A percentile compares a stretch with the other conserved stretches of the same genome.
phyloP scores from a whole-genome alignment of 345 rosid genomes.

The Passiflora organensis region DNA sequence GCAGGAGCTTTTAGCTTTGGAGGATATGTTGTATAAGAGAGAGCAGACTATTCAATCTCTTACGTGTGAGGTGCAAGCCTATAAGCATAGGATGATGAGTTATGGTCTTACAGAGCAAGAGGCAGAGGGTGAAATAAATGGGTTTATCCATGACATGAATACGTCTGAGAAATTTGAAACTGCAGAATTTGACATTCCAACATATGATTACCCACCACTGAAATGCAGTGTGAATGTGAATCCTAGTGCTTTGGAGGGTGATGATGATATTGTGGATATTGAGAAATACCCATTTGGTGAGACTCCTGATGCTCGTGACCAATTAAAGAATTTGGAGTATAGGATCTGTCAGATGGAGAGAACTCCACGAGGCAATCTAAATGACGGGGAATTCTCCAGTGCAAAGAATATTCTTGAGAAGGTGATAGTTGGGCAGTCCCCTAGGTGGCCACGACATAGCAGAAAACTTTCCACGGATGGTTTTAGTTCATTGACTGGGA shows the following conservation, averaged over 20 bases:
- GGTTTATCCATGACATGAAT: slow-evolving; percentile 36
- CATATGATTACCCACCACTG: slow-evolving; percentile 68
- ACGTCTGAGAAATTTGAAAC: slow-evolving; percentile 37
- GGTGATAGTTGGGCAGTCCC: slow-evolving; percentile 70
- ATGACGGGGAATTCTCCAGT: slow-evolving; percentile 44
- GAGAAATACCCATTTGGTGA: slow-evolving; percentile 74
- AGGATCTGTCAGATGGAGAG: slow-evolving; percentile 75
- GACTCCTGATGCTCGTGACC: slow-evolving; percentile 44
- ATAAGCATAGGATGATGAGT: slow-evolving; percentile 95
- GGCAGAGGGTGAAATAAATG: slow-evolving; percentile 49
- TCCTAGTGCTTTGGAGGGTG: slow-evolving; percentile 42
- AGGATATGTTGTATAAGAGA: slow-evolving; percentile 81
- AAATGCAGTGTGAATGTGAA: slow-evolving; percentile 68
- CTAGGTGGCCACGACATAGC: slow-evolving; percentile 48
- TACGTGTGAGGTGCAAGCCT: slow-evolving; percentile 80
- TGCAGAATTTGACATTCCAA: slow-evolving; percentile 41
- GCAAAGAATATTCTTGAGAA: slow-evolving; percentile 54
- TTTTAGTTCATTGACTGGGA: slow-evolving; percentile 43
- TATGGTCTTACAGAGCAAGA: slow-evolving; percentile 71
- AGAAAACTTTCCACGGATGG: slow-evolving; percentile 57
- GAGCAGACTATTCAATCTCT: slow-evolving; percentile 82
- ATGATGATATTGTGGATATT: slow-evolving; percentile 52
- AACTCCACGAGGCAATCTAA: slow-evolving; percentile 41
- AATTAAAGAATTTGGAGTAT: slow-evolving; percentile 64
- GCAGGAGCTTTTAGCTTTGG: slow-evolving; percentile 61